Conservation (phyloP, 2,329 filamentous ascomycete species). For the Colletotrichum magnum region DNA sequence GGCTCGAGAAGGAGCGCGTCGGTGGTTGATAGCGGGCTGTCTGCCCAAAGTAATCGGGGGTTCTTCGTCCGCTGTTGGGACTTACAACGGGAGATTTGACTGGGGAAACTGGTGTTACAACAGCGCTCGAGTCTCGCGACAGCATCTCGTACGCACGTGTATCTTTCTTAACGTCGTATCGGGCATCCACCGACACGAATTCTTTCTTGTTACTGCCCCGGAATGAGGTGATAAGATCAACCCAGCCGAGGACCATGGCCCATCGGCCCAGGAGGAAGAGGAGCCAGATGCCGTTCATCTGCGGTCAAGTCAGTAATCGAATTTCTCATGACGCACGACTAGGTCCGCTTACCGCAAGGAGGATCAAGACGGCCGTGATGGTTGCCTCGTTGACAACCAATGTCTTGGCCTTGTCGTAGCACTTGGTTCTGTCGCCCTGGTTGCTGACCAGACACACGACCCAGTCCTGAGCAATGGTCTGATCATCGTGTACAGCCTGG, state of each 20-base stretch:
- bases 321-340: neutral
- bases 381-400: constrained; percentile 83
- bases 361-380: constrained; percentile 83
- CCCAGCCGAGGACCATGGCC: constrained; percentile 90
- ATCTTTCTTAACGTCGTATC: constrained; percentile 71
- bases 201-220: constrained; percentile 75
- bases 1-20: constrained; percentile 69
- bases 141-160: constrained; percentile 87
- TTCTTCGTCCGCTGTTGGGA: constrained; percentile 57
- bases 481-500: constrained; percentile 68
- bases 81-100: constrained; percentile 50
- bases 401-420: constrained; percentile 70
- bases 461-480: constrained; percentile 73
- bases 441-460: constrained; percentile 76
- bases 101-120: constrained; percentile 66
- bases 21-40: constrained; percentile 70
- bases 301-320: constrained; percentile 34
- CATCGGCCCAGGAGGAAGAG: constrained; percentile 85
- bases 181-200: constrained; percentile 90
- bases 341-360: constrained; percentile 76
- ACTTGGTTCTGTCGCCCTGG: constrained; percentile 74
- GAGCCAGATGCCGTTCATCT: constrained; percentile 89
- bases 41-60: constrained; percentile 69
- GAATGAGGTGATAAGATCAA: constrained; percentile 70
- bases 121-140: constrained; percentile 67